Evolutionary conservation across 2,329 filamentous ascomycete genomes (phyloP), one percentile per base, ranked within the genome.

Genomic region (Colletotrichum siamense): DNA sequence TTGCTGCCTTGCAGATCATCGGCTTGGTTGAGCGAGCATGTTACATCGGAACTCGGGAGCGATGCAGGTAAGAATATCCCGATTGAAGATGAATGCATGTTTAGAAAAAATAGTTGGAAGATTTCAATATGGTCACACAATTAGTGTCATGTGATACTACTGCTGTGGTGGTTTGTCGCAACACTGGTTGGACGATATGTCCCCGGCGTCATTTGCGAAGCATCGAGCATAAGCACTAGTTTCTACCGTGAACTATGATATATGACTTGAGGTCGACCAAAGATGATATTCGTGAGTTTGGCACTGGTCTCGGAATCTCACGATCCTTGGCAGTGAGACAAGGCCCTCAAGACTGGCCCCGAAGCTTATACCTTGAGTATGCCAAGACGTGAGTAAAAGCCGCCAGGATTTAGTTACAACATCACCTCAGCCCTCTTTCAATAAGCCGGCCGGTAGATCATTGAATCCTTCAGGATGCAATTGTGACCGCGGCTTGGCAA

Each of bases 121-220:
- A 52, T 8, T 3, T 52, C n/a, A 22, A 52, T 13, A 3, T 2
- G 4, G n/a, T 52, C 3, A 3, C n/a, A 52, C 3, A 22, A 24
- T 8, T 13, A 52, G 6, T 52, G 0, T 22, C 3, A 4, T 3
- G 6, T 8, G 10, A 1, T 22, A 22, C n/a, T 13, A 13, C 10
- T 52, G n/a, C 44, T 22, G 3, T 2, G 10, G n/a, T 22, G 6
- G n/a, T 22, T 22, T 52, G 1, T 22, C 8, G 44, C 18, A 49
- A 12, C 5, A 6, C 32, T 13, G 32, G 12, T 32, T 32, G 30
- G 30, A 32, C 10, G 30, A 32, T 32, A 6, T 32, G 30, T 32
- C 30, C 30, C 30, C 30, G 39, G 39, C 39, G 39, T n/a, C 39
- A 1, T 2, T 49, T 22, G 39, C 18, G 18, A 49, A 49, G 7